A percentile compares a stretch with the other conserved stretches of the same genome.
Conservation (phyloP, 345 rosid species). For the Lepidium aucheri region DNA sequence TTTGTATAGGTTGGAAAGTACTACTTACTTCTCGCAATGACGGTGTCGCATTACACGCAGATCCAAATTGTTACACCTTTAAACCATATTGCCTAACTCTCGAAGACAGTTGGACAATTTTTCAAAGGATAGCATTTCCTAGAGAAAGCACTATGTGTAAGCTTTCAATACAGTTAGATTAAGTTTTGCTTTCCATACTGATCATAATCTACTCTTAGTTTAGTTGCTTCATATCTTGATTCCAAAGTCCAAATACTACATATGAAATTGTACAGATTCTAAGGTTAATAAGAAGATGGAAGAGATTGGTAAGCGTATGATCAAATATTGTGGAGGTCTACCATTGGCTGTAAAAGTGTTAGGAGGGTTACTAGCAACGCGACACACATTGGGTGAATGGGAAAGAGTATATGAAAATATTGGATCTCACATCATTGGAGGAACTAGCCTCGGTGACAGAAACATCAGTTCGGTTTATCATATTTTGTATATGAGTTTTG, state of each 20-base stretch:
- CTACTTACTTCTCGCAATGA: conserved; percentile 41
- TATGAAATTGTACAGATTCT: background rate
- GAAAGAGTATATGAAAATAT: conserved; percentile 5
- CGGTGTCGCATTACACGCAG: conserved; percentile 22
- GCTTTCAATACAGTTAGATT: too few relatives aligned
- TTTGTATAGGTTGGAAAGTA: conserved; percentile 22
- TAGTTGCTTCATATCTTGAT: too few relatives aligned
- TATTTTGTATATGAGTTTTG: conserved; percentile 13
- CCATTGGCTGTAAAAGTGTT: conserved; percentile 7
- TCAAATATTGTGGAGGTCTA: conserved; percentile 12
- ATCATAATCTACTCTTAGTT: too few relatives aligned
- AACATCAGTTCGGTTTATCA: background rate
- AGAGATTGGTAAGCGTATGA: conserved; percentile 5
- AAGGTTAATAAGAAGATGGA: background rate
- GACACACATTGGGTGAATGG: background rate
- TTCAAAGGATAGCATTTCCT: conserved; percentile 24
- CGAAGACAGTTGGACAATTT: conserved; percentile 34
- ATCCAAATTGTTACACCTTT: conserved; percentile 7
- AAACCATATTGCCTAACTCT: conserved; percentile 10
- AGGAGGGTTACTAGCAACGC: conserved; percentile 15
- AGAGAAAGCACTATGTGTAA: too few relatives aligned
- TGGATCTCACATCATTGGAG: background rate
- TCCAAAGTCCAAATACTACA: too few relatives aligned
- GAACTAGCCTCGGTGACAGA: background rate
- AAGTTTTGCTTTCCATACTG: too few relatives aligned